phyloP scores from a whole-genome alignment of 306 rosid genomes.

The Biancaea sappan region DNA sequence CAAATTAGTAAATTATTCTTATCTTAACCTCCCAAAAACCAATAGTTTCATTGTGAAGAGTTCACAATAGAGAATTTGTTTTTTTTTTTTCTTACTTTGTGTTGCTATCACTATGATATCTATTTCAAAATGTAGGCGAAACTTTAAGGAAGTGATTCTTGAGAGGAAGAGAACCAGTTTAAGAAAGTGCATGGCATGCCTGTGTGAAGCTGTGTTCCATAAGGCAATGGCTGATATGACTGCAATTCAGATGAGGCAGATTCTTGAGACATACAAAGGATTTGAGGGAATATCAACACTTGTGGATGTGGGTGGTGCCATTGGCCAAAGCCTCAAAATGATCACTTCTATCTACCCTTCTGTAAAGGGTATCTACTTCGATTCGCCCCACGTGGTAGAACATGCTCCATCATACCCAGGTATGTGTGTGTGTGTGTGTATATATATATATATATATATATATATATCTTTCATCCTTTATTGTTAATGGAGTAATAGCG shows the following conservation, averaged over 20 bases:
- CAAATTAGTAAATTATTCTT: too few relatives aligned
- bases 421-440: background rate
- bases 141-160: background rate
- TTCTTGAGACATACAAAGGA: background rate
- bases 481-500: too few relatives aligned
- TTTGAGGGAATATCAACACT: background rate
- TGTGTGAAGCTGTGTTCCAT: background rate
- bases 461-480: too few relatives aligned
- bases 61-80: too few relatives aligned
- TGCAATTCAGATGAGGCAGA: background rate
- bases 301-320: background rate
- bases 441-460: too few relatives aligned
- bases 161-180: background rate
- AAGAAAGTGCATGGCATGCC: background rate
- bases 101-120: too few relatives aligned
- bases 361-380: background rate
- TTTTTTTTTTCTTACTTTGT: too few relatives aligned
- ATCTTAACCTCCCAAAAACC: too few relatives aligned
- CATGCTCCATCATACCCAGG: background rate
- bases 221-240: background rate
- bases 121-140: background rate
- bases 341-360: background rate
- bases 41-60: too few relatives aligned
- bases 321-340: conserved; percentile 1
- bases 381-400: background rate